phyloP scores from a whole-genome alignment of 257 asterid genomes.

The Primulina eburnea region DNA sequence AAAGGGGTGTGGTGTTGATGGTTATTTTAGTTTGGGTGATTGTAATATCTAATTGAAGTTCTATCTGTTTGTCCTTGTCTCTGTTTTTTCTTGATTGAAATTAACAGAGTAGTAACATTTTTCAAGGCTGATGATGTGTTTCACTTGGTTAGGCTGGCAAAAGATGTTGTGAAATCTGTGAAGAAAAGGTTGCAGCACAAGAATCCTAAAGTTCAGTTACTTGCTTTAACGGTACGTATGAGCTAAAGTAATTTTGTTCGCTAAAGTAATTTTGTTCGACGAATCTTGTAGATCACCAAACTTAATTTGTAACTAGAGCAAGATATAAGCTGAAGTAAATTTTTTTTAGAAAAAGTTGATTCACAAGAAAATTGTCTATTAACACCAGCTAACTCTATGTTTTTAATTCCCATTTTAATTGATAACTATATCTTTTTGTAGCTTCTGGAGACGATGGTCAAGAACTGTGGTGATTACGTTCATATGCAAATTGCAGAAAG shows the following conservation, averaged over 20 bases:
- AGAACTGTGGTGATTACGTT: slow-evolving; percentile 91
- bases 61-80: background rate
- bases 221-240: slow-evolving; percentile 78
- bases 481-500: slow-evolving; percentile 93
- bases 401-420: slow-evolving; percentile 12
- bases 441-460: slow-evolving; percentile 97
- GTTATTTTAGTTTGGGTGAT: slow-evolving; percentile 1
- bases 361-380: background rate
- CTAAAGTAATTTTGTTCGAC: background rate
- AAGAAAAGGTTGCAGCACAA: slow-evolving; percentile 92
- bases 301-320: background rate
- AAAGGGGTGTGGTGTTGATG: background rate
- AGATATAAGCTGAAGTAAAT: background rate
- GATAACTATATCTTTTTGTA: slow-evolving; percentile 26
- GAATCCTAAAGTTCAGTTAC: slow-evolving; percentile 86
- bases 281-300: slow-evolving; percentile 7
- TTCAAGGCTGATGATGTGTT: slow-evolving; percentile 20
- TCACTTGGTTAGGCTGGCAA: slow-evolving; percentile 52
- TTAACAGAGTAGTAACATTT: slow-evolving; percentile 10
- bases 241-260: background rate
- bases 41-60: slow-evolving; percentile 5
- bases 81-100: background rate
- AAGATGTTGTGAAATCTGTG: slow-evolving; percentile 83
- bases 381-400: background rate
- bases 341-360: background rate